These are phyloP conservation scores for Alternaria conjuncta DNA, from an alignment of 2,329 filamentous ascomycete genomes.

Conservation along the genomic window DNA sequence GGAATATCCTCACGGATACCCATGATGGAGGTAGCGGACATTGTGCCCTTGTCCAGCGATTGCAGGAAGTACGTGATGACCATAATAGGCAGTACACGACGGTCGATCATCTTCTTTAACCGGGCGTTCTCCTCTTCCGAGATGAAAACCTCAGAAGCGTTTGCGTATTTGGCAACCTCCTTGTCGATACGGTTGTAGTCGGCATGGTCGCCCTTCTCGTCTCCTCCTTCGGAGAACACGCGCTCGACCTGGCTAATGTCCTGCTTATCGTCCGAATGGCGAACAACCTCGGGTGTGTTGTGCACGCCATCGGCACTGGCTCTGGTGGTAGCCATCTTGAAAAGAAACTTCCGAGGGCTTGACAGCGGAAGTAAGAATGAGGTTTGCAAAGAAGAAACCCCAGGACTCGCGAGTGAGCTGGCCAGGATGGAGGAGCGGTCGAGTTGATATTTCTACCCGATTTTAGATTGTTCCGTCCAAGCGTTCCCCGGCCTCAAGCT, in stretches of 20 bases:
- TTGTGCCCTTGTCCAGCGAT: constrained; percentile 70
- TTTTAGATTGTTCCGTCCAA: constrained; percentile 24
- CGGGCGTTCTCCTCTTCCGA: constrained; percentile 65
- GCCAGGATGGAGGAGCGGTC: constrained; percentile 17
- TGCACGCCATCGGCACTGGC: constrained; percentile 24
- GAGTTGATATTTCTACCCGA: constrained; percentile 32
- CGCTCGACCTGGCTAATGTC: constrained; percentile 57
- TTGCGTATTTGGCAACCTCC: constrained; percentile 74
- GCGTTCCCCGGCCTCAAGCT: constrained; percentile 22
- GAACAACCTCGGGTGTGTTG: constrained; percentile 21
- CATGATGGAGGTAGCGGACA: constrained; percentile 70
- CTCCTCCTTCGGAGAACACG: constrained; percentile 53
- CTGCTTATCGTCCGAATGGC: constrained; percentile 30
- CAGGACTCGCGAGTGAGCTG: constrained; percentile 25
- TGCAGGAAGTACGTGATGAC: constrained; percentile 74
- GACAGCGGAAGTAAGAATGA: constrained; percentile 16
- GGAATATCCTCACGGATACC: constrained; percentile 56
- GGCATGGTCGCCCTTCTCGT: constrained; percentile 59
- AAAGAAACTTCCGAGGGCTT: constrained; percentile 13
- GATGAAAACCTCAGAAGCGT: constrained; percentile 62
- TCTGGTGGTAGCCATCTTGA: constrained; percentile 28
- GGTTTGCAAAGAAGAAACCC: constrained; percentile 12
- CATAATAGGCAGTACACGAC: constrained; percentile 72
- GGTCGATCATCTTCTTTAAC: constrained; percentile 70
- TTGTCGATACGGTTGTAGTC: constrained; percentile 69